A percentile compares a stretch with the other conserved stretches of the same genome.
phyloP scores from a whole-genome alignment of 148 eudicot genomes.

The Arctostaphylos glauca region DNA sequence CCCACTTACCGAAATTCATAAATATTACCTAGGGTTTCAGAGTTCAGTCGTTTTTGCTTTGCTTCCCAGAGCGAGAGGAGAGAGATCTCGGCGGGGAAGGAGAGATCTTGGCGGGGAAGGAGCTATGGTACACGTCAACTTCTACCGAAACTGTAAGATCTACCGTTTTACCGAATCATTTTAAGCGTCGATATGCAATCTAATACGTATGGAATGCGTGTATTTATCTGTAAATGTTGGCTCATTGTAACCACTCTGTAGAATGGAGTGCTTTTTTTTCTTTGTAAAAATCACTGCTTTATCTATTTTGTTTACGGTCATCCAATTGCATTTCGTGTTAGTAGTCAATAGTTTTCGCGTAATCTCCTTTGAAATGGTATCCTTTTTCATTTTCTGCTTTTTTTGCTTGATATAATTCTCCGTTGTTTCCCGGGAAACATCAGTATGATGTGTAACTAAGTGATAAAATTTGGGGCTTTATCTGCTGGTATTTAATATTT shows the following conservation, averaged over 20 bases:
- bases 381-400: not conserved
- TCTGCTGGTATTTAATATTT: no score
- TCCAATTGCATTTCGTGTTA: not conserved
- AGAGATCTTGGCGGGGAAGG: not conserved
- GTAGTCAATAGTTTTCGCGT: not conserved
- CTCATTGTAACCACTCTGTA: not conserved
- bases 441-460: not conserved
- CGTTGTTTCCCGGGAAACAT: not conserved
- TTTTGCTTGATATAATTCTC: not conserved
- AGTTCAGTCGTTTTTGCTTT: not conserved
- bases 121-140: conserved; percentile 22
- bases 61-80: not conserved
- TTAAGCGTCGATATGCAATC: not conserved
- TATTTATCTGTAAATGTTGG: not conserved
- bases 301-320: not conserved
- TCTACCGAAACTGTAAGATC: conserved; percentile 26
- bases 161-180: not conserved
- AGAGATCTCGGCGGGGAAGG: conserved; percentile 9
- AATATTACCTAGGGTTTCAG: conserved; percentile 10
- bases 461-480: not conserved
- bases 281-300: not conserved
- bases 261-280: not conserved
- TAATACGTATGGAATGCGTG: not conserved
- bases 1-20: not conserved
- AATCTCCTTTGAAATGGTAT: not conserved